Percentiles rank a stretch among this genome's conserved stretches.
Conservation (phyloP, 768 basidiomycete species). For the Psilocybe sp. region DNA sequence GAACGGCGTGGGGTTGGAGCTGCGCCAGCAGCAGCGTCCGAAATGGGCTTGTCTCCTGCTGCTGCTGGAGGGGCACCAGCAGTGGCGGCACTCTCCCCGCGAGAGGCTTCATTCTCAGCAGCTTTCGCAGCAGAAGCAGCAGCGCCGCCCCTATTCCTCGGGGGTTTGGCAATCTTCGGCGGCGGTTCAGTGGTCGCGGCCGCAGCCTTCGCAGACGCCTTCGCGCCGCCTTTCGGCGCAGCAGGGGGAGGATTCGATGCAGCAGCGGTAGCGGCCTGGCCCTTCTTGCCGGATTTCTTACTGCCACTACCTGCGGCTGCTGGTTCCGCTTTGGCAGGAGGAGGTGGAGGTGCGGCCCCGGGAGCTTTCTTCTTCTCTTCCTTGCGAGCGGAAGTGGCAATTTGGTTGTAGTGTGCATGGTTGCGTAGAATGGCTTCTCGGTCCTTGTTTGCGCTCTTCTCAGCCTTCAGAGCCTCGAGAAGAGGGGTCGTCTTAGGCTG, state of each 20-base stretch:
- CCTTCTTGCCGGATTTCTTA: constrained; percentile 28
- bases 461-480: constrained; percentile 88
- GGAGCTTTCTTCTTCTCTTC: constrained; percentile 32
- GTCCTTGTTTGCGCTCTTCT: constrained; percentile 70
- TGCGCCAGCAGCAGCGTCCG: constrained; percentile 4
- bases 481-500: constrained; percentile 85
- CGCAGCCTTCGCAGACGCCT: background rate
- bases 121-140: constrained; percentile 10
- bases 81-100: constrained; percentile 1
- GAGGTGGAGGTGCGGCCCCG: constrained; percentile 1
- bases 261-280: constrained; percentile 3
- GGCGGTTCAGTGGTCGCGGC: no score
- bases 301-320: constrained; percentile 15
- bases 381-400: constrained; percentile 28
- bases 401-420: constrained; percentile 64
- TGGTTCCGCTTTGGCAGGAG: constrained; percentile 15
- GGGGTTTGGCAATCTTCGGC: background rate
- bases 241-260: constrained; percentile 6
- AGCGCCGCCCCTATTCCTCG: background rate
- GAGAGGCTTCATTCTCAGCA: constrained; percentile 6
- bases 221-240: constrained; percentile 2
- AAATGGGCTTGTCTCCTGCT: background rate
- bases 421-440: constrained; percentile 71
- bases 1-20: constrained; percentile 31
- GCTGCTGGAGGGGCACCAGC: constrained; percentile 11